Base-by-base conservation (phyloP, 2,329 filamentous ascomycete genomes). In the Diaporthe sp. region DNA sequence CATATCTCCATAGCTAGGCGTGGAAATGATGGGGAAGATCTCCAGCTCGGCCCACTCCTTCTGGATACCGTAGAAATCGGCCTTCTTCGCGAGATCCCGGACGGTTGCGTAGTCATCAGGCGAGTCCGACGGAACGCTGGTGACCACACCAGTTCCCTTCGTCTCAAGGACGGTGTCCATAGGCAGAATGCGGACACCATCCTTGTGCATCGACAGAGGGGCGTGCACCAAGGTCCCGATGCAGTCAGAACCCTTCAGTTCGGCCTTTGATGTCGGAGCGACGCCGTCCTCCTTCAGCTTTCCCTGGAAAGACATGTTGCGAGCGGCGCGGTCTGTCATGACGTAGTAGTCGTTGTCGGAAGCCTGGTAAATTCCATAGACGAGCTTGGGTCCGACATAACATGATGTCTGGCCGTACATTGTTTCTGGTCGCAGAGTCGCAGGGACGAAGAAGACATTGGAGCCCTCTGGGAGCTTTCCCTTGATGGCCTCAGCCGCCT, bases 341-440 rank as follows among this genome's bases (percentile, higher is more conserved):
- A 98, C 89, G 82, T 93, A 97, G 86, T 95, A 98, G 79, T 98
- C 94, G 78, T 92, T 93, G 78, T 94, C 90, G 31, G 90, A 90
- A 73, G 92, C 91, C 84, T 95, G 94, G 89, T 95, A 98, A 78
- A 99, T 87, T 70, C 96, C 96, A 81, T 99, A 99, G 60, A 89
- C 91, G 81, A 98, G 94, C 82, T 94, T 94, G 13, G 97, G 96
- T 4, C 95, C 95, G 65, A 99, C 95, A 80, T 98, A 99, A 84
- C 96, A 98, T 86, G 95, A 97, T 5, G 93, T 97, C 85, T 98
- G 97, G 55, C 97, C 97, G 83, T 98, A 99, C 96, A 99, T 98
- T 49, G 97, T 99, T 88, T 99, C 97, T 3, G 97, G 95, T 77
- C 97, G 91, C 77, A 99, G 90, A 73, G 97, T 98, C 22, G 97